phyloP scores from a whole-genome alignment of 2,329 filamentous ascomycete genomes.

The Pyrenochaeta sp. region DNA sequence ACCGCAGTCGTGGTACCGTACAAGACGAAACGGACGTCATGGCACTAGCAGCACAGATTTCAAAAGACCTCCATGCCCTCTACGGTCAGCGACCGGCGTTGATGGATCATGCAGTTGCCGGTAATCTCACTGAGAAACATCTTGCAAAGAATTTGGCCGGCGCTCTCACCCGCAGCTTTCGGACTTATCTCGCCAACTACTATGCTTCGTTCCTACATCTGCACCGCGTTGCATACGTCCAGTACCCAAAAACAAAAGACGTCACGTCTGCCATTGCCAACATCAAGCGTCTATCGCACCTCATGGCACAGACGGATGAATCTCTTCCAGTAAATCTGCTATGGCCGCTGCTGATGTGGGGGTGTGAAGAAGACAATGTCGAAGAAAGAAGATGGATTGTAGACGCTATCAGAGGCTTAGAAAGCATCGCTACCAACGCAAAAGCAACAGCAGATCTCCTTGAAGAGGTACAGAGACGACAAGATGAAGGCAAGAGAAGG shows the following conservation, averaged over 20 bases:
- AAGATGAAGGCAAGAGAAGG: slow-evolving; percentile 48
- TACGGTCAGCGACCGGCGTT: slow-evolving; percentile 62
- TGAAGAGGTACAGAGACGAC: slow-evolving; percentile 49
- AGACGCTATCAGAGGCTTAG: slow-evolving; percentile 55
- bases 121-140: slow-evolving; percentile 59
- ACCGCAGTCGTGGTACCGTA: slow-evolving; percentile 64
- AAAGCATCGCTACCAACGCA: slow-evolving; percentile 52
- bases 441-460: slow-evolving; percentile 51
- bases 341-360: slow-evolving; percentile 66
- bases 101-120: slow-evolving; percentile 65
- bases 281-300: slow-evolving; percentile 58
- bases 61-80: slow-evolving; percentile 59
- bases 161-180: slow-evolving; percentile 62
- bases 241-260: slow-evolving; percentile 62
- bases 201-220: slow-evolving; percentile 65
- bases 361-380: slow-evolving; percentile 62
- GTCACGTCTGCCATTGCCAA: slow-evolving; percentile 58
- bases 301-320: slow-evolving; percentile 57
- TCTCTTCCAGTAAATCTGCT: slow-evolving; percentile 65
- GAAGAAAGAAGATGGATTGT: slow-evolving; percentile 62
- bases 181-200: slow-evolving; percentile 66
- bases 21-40: slow-evolving; percentile 68
- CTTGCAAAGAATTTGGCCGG: slow-evolving; percentile 60
- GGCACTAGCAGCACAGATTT: slow-evolving; percentile 62
- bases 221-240: slow-evolving; percentile 65